Base-by-base conservation (phyloP, 768 basidiomycete species). In the Strobilomyces echinocephalus region DNA sequence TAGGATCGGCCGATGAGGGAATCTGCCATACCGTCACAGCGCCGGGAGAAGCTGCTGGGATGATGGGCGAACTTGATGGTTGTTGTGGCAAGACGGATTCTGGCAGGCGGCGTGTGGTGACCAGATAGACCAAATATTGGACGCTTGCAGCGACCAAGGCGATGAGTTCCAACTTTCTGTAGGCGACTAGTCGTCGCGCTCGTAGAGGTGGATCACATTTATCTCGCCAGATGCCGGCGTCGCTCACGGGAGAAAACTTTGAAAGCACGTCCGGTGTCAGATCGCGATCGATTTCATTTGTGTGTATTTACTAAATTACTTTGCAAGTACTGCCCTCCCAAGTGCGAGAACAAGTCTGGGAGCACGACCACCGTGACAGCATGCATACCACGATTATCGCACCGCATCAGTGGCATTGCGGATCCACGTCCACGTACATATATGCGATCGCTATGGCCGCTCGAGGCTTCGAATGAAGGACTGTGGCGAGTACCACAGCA, bases 401-500 rank as follows among this genome's bases (percentile, higher is more conserved):
- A 42, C 38, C 46, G n/a, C 53, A 38, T 50, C 38, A 38, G 4
- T 26, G 54, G 51, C 39, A 41, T n/a, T 50, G 33, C 43, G 55
- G 40, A 46, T 54, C 39, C 28, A 8, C 9, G 16, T 24, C 4
- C 26, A 8, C 11, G 24, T 26, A 21, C 14, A 41, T n/a, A 41
- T 10, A 42, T n/a, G 31, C 8, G 49, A 60, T 62, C 57, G 44
- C 58, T 58, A 36, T 36, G 15, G 15, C 35, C 35, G 35, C 35
- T 36, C 35, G 6, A 36, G 7, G 30, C 35, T 36, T 15, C 14
- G 16, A 36, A 36, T 15, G 15, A 36, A 36, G 39, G 39, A 20
- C 31, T 41, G 36, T 14, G 47, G 40, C 26, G 43, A 61, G 34
- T 14, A 15, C 30, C 24, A 51, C 30, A 42, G 30, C 30, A 30